phyloP scores from a whole-genome alignment of 371 early-diverging fungal species.

The Haplosporangium sp. region DNA sequence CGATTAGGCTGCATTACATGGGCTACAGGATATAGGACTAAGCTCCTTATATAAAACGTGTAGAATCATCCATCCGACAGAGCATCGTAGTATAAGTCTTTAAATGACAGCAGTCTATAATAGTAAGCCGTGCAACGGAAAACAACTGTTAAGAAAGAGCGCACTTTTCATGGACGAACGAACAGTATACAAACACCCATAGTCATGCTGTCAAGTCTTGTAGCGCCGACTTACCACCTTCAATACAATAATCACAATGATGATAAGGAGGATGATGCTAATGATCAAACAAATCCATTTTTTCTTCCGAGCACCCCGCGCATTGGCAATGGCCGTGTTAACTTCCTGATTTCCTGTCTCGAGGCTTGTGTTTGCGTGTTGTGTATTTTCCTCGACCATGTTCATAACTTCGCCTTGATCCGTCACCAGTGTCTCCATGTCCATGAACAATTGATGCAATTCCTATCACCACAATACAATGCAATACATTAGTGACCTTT shows the following conservation, averaged over 20 bases:
- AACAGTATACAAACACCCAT: no score
- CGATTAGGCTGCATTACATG: no score
- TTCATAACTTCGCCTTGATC: conserved; percentile 80
- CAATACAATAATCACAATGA: conserved; percentile 57
- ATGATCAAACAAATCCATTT: conserved; percentile 72
- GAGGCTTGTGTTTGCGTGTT: conserved; percentile 72
- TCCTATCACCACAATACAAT: conserved; percentile 61
- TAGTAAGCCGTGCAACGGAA: neutral
- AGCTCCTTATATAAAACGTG: no score
- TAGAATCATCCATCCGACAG: no score
- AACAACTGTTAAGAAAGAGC: no score
- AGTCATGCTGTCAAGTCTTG: neutral
- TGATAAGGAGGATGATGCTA: conserved; percentile 60
- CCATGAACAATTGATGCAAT: conserved; percentile 87
- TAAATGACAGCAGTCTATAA: conserved; percentile 13
- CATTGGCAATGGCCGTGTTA: conserved; percentile 72
- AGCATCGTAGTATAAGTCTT: neutral
- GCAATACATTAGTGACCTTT: neutral
- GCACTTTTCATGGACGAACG: no score
- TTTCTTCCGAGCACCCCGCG: conserved; percentile 78
- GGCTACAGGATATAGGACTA: no score
- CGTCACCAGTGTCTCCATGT: conserved; percentile 88
- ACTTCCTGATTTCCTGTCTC: conserved; percentile 79
- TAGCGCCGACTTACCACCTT: conserved; percentile 1
- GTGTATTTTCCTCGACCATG: conserved; percentile 76